Evolutionary conservation across 1,284 basidiomycete genomes (phyloP).

Genomic region (Ceratobasidium sp.): DNA sequence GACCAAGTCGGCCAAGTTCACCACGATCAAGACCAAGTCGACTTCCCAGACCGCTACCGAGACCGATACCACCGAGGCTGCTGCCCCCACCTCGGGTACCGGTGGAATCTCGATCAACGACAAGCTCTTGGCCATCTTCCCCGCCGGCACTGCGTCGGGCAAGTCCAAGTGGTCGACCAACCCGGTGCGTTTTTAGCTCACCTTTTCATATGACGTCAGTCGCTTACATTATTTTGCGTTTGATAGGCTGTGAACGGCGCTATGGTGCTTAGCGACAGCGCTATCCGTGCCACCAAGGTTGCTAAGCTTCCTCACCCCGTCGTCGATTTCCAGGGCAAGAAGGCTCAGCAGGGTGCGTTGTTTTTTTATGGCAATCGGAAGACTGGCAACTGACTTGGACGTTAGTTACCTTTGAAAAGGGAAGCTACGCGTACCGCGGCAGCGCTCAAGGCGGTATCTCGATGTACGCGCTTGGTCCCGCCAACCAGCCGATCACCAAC

Average conservation of each 20-base stretch:
- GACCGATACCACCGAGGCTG: neutral
- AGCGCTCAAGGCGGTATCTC: slow-evolving; percentile 60
- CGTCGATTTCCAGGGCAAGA: slow-evolving; percentile 31
- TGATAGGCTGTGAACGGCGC: slow-evolving; percentile 17
- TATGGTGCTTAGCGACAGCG: slow-evolving; percentile 18
- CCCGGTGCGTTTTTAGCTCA: neutral
- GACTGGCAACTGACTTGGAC: neutral
- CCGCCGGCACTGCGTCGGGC: neutral
- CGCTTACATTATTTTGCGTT: neutral
- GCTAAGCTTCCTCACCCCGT: slow-evolving; percentile 36
- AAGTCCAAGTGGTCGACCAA: slow-evolving; percentile 31
- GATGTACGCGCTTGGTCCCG: slow-evolving; percentile 63
- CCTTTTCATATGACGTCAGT: neutral
- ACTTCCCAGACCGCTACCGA: neutral
- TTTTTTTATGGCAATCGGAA: neutral
- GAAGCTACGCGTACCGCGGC: slow-evolving; percentile 52
- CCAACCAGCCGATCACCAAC: slow-evolving; percentile 18
- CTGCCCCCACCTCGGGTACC: slow-evolving; percentile 12
- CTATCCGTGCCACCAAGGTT: slow-evolving; percentile 26
- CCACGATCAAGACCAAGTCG: neutral
- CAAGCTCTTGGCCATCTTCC: slow-evolving; percentile 23
- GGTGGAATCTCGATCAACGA: slow-evolving; percentile 33
- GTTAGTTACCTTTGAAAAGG: slow-evolving; percentile 55
- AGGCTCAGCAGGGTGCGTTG: slow-evolving; percentile 32
- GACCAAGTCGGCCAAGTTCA: neutral